Evolutionary conservation across 2,329 filamentous ascomycete species (phyloP).

Genomic region (Tolypocladium nubicola): DNA sequence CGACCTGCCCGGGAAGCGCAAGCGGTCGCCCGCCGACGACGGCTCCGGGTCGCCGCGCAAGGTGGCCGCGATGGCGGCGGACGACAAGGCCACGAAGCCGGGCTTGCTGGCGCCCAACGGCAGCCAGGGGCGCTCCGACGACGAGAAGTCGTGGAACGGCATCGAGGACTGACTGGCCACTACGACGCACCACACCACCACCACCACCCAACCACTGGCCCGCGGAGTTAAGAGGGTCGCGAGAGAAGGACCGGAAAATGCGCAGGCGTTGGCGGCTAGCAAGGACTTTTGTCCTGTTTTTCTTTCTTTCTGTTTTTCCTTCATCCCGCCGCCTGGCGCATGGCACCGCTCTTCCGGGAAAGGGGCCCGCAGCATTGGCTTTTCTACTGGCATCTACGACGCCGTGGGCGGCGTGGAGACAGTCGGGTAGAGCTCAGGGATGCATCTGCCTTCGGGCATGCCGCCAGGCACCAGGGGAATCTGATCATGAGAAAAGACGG

Average conservation of each 20-base stretch:
- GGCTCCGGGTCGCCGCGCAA: conserved; percentile 17
- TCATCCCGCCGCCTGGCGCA: background rate
- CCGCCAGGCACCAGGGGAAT: background rate
- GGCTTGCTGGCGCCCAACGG: background rate
- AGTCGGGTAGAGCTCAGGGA: background rate
- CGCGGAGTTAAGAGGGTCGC: background rate
- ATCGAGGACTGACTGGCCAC: conserved; percentile 22
- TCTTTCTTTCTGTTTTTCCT: background rate
- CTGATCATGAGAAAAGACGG: background rate
- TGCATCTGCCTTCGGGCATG: too few relatives aligned
- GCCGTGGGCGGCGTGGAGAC: background rate
- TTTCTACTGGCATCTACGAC: background rate
- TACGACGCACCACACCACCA: background rate
- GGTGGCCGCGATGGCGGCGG: conserved; percentile 10
- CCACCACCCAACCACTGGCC: background rate
- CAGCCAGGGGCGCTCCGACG: conserved; percentile 17
- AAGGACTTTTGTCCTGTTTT: background rate
- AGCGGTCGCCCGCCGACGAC: conserved; percentile 15
- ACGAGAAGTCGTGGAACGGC: conserved; percentile 32
- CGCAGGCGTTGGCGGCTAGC: background rate
- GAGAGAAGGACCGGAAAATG: background rate
- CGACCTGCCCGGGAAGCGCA: conserved; percentile 16
- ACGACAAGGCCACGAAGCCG: conserved; percentile 5
- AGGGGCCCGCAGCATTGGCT: background rate
- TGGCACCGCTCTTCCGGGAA: background rate